phyloP scores from a whole-genome alignment of 1,284 basidiomycete species.

The Mycena sp. region DNA sequence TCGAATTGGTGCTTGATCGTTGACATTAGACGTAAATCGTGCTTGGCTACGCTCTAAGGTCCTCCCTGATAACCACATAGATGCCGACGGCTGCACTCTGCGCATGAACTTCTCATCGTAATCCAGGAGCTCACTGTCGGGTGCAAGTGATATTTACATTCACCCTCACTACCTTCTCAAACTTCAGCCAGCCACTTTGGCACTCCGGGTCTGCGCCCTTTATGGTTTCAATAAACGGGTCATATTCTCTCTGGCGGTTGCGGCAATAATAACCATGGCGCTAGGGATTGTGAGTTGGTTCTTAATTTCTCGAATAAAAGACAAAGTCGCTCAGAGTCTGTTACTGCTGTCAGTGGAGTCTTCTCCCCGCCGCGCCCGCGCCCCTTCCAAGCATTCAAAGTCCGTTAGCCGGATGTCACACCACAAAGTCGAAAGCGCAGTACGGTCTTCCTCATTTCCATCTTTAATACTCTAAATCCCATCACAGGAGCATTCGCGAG shows the following conservation, averaged over 20 bases:
- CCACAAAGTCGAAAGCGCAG: too few relatives aligned
- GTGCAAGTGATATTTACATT: neutral
- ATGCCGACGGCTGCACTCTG: too few relatives aligned
- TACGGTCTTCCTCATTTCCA: too few relatives aligned
- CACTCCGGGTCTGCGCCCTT: neutral
- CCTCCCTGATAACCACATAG: too few relatives aligned
- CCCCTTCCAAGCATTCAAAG: too few relatives aligned
- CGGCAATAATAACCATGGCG: neutral
- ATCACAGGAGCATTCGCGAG: neutral
- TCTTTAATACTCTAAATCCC: neutral
- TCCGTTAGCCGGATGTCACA: too few relatives aligned
- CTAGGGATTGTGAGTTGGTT: neutral
- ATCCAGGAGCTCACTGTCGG: neutral
- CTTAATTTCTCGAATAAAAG: neutral
- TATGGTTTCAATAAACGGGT: conserved; percentile 10
- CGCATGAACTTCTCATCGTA: neutral
- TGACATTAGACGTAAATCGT: too few relatives aligned
- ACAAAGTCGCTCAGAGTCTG: neutral
- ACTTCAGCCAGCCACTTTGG: neutral
- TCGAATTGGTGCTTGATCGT: too few relatives aligned
- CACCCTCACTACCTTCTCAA: neutral
- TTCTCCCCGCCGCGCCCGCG: neutral
- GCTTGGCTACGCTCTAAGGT: too few relatives aligned
- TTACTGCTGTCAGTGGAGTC: neutral
- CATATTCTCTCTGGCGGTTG: neutral